Evolutionary conservation across 176 grass and related monocot genomes (phyloP).

Genomic region (Oryza meyeriana): DNA sequence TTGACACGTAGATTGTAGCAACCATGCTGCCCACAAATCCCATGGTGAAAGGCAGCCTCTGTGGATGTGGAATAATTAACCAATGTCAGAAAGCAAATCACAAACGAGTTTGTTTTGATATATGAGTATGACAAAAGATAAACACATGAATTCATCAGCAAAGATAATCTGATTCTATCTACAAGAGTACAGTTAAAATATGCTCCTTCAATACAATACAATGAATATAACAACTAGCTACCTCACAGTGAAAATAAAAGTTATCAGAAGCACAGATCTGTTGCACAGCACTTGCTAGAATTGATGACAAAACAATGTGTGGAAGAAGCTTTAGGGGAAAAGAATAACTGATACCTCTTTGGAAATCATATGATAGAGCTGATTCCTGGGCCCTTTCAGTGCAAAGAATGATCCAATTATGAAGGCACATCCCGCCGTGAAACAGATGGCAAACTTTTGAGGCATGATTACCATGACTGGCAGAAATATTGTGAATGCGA

Average conservation of each 20-base stretch:
- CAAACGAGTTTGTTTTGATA: not conserved
- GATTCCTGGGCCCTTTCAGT: conserved; percentile 87
- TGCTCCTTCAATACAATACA: not conserved
- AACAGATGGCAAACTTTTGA: conserved; percentile 96
- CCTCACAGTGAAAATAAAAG: not conserved
- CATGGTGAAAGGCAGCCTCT: conserved; percentile 95
- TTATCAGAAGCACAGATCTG: not conserved
- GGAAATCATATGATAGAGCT: conserved; percentile 89
- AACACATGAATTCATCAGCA: not conserved
- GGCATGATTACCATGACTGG: conserved; percentile 94
- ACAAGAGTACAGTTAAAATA: not conserved
- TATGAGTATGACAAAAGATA: not conserved
- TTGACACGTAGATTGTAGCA: conserved; percentile 91
- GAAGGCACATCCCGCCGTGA: conserved; percentile 77
- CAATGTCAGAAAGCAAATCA: conserved; percentile 8
- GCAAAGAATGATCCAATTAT: conserved; percentile 98
- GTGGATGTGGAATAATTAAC: conserved; percentile 46
- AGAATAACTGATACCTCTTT: conserved; percentile 62
- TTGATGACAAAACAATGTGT: not conserved
- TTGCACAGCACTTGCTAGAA: not conserved
- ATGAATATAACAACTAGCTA: not conserved
- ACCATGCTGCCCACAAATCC: conserved; percentile 88
- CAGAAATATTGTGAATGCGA: conserved; percentile 93
- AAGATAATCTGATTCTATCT: not conserved
- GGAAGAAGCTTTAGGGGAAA: not conserved